Evolutionary conservation across 805 yeast species (phyloP), one percentile per base, ranked within the genome.

Genomic region (Saccharomycopsis olivae): DNA sequence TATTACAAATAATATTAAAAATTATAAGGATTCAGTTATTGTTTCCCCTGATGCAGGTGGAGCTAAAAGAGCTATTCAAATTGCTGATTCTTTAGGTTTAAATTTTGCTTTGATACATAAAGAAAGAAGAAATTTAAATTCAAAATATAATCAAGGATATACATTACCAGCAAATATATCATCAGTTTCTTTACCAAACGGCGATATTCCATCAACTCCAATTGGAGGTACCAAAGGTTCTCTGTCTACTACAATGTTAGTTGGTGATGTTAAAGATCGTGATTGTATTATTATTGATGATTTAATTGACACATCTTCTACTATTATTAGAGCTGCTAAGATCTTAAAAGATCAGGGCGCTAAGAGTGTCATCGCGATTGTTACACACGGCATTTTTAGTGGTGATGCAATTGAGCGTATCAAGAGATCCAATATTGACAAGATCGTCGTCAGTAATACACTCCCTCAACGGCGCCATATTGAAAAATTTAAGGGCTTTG

Each of bases 31-130:
- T 30, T 82, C 89, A 31, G 95, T 92, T 5, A 76, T 92, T 51
- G 96, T 92, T 25, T 86, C 96, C 1, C 99, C 99, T 0, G 99
- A 92, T 61, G 92, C 96, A 17, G 99, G 99, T 54, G 99, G 99
- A 47, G 99, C 98, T 36, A 92, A 92, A 59, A 67, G 98, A 49
- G 96, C 98, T 24, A 84, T 95, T 1, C 80, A 89, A 1, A 72
- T 92, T 46, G 98, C 98, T 1, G 99, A 92, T 61, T 73, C 82
- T 1, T 62, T 92, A 43, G 87, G 85, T 15, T 72, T 92, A 65
- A 73, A 87, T 19, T 88, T 92, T 64, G 98, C 99, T 0, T 66
- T 92, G 59, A 87, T 92, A 48, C 97, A 92, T 61, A 92, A 92
- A 60, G 98, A 92, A 56, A 69, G 95, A 55, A 67, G 94, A 48